Evolutionary conservation across 192 early-diverging fungal genomes (phyloP), one percentile per base, ranked within the genome.

Genomic region (Coemansia sp.): DNA sequence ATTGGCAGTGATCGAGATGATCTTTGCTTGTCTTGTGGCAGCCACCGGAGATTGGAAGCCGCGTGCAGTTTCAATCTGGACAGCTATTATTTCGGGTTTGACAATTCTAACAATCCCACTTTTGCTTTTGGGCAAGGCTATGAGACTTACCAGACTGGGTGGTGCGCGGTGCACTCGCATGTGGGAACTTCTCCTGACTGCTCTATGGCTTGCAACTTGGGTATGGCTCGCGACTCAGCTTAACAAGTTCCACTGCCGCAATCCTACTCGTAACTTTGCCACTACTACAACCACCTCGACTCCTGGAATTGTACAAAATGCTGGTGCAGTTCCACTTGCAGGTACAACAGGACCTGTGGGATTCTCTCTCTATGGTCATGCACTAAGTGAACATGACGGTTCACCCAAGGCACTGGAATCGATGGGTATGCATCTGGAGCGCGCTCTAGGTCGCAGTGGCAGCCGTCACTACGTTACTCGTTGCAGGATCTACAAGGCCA

Each of bases 21-120:
- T 81, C 75, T 64, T 81, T 31, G 70, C 66, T 50, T 70, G 66
- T 62, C 61, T 81, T 2, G 78, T 76, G 20, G 78, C 78, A 19
- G 78, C 78, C 39, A 81, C 72, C 25, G 78, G 78, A 0, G 73
- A 81, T 71, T 81, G 78, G 78, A 81, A 81, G 70, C 78, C 78
- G 4, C 78, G 78, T 51, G 73, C 78, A 4, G 78, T 61, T 22
- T 81, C 78, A 6, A 75, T 81, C 54, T 81, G 71, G 64, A 75
- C 73, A 9, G 78, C 78, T 10, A 72, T 81, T 1, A 71, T 81
- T 6, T 71, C 78, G 30, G 67, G 63, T 5, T 57, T 81, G 51
- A 81, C 78, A 10, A 75, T 75, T 31, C 64, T 81, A 27, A 75
- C 73, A 0, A 64, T 75, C 14, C 73, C 78, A 3, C 46, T 75